Conservation (phyloP, 371 early-diverging fungal species). For the Circinella umbellata region DNA sequence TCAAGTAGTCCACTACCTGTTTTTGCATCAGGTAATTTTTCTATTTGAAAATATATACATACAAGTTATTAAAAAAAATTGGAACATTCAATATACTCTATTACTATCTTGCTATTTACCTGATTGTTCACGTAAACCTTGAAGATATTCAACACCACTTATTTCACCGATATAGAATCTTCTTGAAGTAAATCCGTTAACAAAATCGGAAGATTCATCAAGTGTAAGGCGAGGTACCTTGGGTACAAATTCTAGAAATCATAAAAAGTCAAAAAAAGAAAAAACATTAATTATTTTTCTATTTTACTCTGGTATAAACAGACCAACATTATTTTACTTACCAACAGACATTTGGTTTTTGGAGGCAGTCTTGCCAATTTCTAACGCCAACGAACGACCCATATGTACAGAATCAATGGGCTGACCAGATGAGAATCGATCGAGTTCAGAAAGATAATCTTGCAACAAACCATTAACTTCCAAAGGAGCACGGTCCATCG, state of each 20-base stretch:
- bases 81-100: not conserved
- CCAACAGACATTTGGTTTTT: constrained; percentile 54
- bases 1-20: constrained; percentile 25
- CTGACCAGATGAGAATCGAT: constrained; percentile 50
- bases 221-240: constrained; percentile 47
- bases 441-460: constrained; percentile 67
- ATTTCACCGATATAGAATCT: constrained; percentile 64
- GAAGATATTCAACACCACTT: constrained; percentile 54
- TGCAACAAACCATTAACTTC: constrained; percentile 73
- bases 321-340: constrained; percentile 11
- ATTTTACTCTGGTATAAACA: too few species aligned
- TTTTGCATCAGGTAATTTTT: constrained; percentile 17
- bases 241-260: constrained; percentile 39
- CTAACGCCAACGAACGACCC: constrained; percentile 77
- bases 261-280: not conserved
- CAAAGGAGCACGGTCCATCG: constrained; percentile 51
- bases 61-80: not conserved
- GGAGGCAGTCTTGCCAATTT: constrained; percentile 63
- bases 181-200: constrained; percentile 62
- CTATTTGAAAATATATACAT: not conserved
- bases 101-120: constrained; percentile 5
- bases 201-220: constrained; percentile 65
- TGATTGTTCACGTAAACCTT: constrained; percentile 20
- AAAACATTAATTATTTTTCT: too few species aligned
- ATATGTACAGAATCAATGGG: constrained; percentile 63